Evolutionary conservation across 768 basidiomycete species (phyloP).

Genomic region (Suillus subalutaceus): DNA sequence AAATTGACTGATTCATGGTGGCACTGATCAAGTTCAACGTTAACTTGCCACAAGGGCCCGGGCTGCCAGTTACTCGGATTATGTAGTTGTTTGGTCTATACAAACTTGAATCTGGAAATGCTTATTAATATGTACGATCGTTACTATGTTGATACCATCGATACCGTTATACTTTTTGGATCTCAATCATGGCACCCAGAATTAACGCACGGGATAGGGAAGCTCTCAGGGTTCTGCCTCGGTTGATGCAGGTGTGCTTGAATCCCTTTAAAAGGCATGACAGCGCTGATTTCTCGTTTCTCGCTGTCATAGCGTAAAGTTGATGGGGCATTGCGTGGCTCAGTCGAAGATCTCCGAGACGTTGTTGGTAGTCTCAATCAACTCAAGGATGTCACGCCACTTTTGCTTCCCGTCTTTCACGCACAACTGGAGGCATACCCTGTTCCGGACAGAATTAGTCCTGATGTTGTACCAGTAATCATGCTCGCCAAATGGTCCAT

Average conservation of each 20-base stretch:
- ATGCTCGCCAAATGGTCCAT: slow-evolving; percentile 12
- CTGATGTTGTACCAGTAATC: slow-evolving; percentile 5
- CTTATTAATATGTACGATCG: background rate
- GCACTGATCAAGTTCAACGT: no score
- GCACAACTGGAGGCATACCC: slow-evolving; percentile 8
- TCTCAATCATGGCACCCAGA: slow-evolving; percentile 6
- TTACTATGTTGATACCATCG: slow-evolving; percentile 1
- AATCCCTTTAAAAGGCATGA: background rate
- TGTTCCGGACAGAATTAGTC: slow-evolving; percentile 2
- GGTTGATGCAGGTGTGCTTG: slow-evolving; percentile 6
- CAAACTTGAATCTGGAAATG: slow-evolving; percentile 31
- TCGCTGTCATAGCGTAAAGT: slow-evolving; percentile 1
- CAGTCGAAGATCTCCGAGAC: slow-evolving; percentile 5
- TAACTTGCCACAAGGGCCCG: no score
- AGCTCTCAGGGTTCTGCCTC: slow-evolving; percentile 1
- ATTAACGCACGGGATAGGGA: slow-evolving; percentile 5
- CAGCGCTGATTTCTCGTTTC: background rate
- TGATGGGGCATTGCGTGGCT: slow-evolving; percentile 6
- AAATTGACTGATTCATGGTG: no score
- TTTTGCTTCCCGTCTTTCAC: slow-evolving; percentile 6
- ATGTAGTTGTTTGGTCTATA: slow-evolving; percentile 3
- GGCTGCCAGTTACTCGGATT: no score
- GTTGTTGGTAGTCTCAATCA: slow-evolving; percentile 8
- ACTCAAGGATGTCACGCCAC: background rate
- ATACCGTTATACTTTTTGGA: slow-evolving; percentile 16